Evolutionary conservation across 2,329 filamentous ascomycete species (phyloP).

Genomic region (Colletotrichum sp.): DNA sequence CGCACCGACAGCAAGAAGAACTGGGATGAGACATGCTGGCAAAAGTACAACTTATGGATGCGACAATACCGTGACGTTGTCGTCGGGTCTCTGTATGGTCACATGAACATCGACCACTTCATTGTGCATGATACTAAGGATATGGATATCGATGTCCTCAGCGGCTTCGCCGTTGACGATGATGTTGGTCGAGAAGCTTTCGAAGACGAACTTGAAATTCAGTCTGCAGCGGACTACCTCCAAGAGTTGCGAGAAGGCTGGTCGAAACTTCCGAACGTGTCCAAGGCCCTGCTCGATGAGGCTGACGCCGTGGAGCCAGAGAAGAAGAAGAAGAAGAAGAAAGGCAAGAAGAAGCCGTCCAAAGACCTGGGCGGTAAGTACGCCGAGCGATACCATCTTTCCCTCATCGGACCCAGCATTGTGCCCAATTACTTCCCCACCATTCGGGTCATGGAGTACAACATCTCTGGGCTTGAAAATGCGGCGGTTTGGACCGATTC

Average conservation of each 20-base stretch:
- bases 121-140: slow-evolving; percentile 86
- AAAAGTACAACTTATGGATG: slow-evolving; percentile 93
- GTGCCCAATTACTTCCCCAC: slow-evolving; percentile 94
- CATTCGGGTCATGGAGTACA: slow-evolving; percentile 92
- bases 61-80: slow-evolving; percentile 91
- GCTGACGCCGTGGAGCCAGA: slow-evolving; percentile 23
- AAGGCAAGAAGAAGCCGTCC: slow-evolving; percentile 57
- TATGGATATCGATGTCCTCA: slow-evolving; percentile 63
- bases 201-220: slow-evolving; percentile 62
- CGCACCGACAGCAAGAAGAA: slow-evolving; percentile 82
- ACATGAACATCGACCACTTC: slow-evolving; percentile 99
- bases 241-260: slow-evolving; percentile 79
- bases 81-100: slow-evolving; percentile 79
- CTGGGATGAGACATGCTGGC: slow-evolving; percentile 99
- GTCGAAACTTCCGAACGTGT: slow-evolving; percentile 72
- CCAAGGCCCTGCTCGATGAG: slow-evolving; percentile 10
- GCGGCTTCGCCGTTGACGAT: slow-evolving; percentile 28
- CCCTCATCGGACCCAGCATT: slow-evolving; percentile 83
- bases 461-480: slow-evolving; percentile 78
- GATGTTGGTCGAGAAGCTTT: slow-evolving; percentile 38
- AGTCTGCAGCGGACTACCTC: slow-evolving; percentile 81
- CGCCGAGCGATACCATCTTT: slow-evolving; percentile 84
- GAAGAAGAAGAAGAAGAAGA: slow-evolving; percentile 39
- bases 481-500: slow-evolving; percentile 50
- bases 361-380: slow-evolving; percentile 76